Conservation (phyloP, 2,329 filamentous ascomycete genomes). For the Neofusicoccum cordaticola region DNA sequence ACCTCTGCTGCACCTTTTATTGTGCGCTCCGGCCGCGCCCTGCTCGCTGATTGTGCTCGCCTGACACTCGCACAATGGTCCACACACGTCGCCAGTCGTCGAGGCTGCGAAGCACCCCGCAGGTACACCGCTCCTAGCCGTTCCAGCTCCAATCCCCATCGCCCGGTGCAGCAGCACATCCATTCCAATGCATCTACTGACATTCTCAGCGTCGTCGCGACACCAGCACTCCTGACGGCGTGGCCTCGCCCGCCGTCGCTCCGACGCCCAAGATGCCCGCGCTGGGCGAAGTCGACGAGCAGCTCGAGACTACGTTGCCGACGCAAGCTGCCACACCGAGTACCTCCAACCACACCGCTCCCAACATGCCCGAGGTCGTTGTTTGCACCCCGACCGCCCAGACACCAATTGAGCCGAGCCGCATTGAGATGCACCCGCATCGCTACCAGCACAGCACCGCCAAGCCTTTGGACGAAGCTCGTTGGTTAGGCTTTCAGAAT, state of each 20-base stretch:
- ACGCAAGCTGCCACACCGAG: slow-evolving; percentile 1
- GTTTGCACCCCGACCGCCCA: slow-evolving; percentile 56
- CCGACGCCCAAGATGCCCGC: slow-evolving; percentile 10
- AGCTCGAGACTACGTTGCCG: not conserved
- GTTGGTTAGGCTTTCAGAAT: slow-evolving; percentile 73
- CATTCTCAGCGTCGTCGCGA: not conserved
- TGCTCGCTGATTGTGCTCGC: not conserved
- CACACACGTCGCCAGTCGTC: slow-evolving; percentile 11
- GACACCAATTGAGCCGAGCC: slow-evolving; percentile 66
- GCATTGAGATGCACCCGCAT: slow-evolving; percentile 88
- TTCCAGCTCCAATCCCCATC: not conserved
- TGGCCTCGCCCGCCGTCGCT: not conserved
- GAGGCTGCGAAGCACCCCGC: slow-evolving; percentile 13
- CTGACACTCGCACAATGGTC: slow-evolving; percentile 3
- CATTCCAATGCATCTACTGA: not conserved
- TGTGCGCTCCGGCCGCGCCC: not conserved
- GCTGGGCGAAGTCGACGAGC: slow-evolving; percentile 12
- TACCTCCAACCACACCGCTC: not conserved
- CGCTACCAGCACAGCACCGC: slow-evolving; percentile 72
- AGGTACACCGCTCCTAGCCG: not conserved
- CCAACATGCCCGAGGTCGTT: slow-evolving; percentile 17
- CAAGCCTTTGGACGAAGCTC: slow-evolving; percentile 73
- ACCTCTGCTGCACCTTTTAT: not conserved
- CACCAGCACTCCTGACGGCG: not conserved
- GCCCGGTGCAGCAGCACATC: not conserved